Evolutionary conservation across 257 asterid species (phyloP).

Genomic region (Plantago major): DNA sequence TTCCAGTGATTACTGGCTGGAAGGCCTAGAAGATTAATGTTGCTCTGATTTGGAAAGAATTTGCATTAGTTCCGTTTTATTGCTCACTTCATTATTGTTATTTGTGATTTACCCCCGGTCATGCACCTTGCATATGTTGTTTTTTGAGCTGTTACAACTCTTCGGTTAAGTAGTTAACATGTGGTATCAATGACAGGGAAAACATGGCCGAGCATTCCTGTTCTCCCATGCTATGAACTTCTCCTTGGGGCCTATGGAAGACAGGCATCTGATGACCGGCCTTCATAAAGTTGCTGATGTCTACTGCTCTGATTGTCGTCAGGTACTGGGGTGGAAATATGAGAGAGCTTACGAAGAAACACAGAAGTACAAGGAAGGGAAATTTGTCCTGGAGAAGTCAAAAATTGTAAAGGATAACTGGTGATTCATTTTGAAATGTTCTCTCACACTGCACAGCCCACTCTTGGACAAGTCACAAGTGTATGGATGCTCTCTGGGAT

Average conservation of each 20-base stretch:
- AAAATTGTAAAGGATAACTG: constrained; percentile 61
- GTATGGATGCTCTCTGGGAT: constrained; percentile 15
- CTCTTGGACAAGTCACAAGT: constrained; percentile 11
- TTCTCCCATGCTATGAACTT: constrained; percentile 60
- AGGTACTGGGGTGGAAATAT: constrained; percentile 57
- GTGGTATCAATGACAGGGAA: constrained; percentile 35
- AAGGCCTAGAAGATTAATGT: too few relatives aligned
- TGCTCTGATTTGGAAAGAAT: too few relatives aligned
- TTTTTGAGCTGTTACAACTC: not conserved
- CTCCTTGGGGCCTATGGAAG: constrained; percentile 47
- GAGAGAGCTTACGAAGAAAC: constrained; percentile 53
- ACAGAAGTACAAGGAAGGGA: constrained; percentile 67
- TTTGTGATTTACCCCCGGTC: too few relatives aligned
- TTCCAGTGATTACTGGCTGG: too few relatives aligned
- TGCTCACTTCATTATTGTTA: too few relatives aligned
- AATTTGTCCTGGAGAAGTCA: constrained; percentile 43
- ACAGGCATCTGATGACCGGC: constrained; percentile 53
- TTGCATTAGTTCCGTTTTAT: too few relatives aligned
- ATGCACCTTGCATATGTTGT: not conserved
- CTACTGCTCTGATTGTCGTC: constrained; percentile 43
- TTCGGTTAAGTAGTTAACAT: not conserved
- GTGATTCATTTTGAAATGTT: constrained; percentile 25
- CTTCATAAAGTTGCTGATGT: constrained; percentile 57
- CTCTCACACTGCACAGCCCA: not conserved
- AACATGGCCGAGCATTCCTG: constrained; percentile 52